These are phyloP conservation scores for Amauroascus niger DNA, from an alignment of 2,329 filamentous ascomycete species.

Conservation along the genomic window DNA sequence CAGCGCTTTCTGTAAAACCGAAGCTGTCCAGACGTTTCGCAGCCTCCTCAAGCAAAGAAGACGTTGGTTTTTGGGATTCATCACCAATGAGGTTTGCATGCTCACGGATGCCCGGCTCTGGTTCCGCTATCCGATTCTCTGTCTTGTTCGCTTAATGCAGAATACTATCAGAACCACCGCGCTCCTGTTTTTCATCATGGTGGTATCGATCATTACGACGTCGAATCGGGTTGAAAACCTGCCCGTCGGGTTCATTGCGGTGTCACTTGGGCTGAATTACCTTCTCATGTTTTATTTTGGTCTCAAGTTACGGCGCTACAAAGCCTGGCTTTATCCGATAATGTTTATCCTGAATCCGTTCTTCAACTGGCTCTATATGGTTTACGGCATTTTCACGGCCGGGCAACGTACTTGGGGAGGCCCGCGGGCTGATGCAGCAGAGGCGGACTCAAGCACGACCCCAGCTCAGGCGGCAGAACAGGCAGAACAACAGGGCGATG, in stretches of 20 bases:
- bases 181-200: slow-evolving; percentile 86
- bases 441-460: slow-evolving; percentile 64
- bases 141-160: slow-evolving; percentile 82
- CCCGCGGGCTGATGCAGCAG: slow-evolving; percentile 76
- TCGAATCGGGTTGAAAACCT: slow-evolving; percentile 67
- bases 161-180: slow-evolving; percentile 94
- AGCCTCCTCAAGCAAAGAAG: slow-evolving; percentile 88
- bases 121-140: slow-evolving; percentile 79
- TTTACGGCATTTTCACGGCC: slow-evolving; percentile 90
- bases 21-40: slow-evolving; percentile 79
- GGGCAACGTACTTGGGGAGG: slow-evolving; percentile 94
- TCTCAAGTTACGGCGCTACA: slow-evolving; percentile 73
- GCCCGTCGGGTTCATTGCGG: slow-evolving; percentile 84
- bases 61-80: slow-evolving; percentile 93
- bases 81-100: slow-evolving; percentile 98
- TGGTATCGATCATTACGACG: slow-evolving; percentile 75
- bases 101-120: slow-evolving; percentile 87
- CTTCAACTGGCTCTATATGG: slow-evolving; percentile 98
- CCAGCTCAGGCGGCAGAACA: slow-evolving; percentile 75
- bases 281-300: slow-evolving; percentile 94
- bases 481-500: slow-evolving; percentile 69
- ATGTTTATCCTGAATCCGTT: slow-evolving; percentile 96
- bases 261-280: slow-evolving; percentile 90
- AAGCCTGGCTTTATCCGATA: slow-evolving; percentile 87
- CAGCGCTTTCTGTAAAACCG: slow-evolving; percentile 95